Percentiles rank a stretch among this genome's conserved stretches.
phyloP scores from a whole-genome alignment of 441 rosid genomes.

The Croton setiger region DNA sequence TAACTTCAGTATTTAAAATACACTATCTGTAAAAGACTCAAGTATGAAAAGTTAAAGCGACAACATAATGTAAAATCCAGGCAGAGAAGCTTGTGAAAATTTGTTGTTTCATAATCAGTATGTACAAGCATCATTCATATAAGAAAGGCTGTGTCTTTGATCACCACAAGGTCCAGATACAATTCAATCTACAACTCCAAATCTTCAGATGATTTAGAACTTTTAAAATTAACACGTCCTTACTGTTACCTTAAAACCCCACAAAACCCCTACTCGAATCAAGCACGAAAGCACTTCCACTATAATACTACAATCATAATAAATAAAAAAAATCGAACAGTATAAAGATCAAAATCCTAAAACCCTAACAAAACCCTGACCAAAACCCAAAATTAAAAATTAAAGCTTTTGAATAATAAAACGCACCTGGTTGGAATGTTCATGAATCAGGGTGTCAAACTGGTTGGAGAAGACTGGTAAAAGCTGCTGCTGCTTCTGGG shows the following conservation, averaged over 20 bases:
- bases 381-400: background rate
- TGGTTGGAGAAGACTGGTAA: conserved; percentile 35
- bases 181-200: background rate
- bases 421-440: conserved; percentile 41
- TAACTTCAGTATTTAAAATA: background rate
- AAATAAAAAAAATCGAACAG: background rate
- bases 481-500: conserved; percentile 42
- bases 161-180: conserved; percentile 1
- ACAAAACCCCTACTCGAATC: background rate
- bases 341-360: conserved; percentile 4
- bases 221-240: background rate
- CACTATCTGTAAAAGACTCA: background rate
- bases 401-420: background rate
- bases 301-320: background rate
- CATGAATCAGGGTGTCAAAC: conserved; percentile 33
- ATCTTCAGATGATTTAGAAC: background rate
- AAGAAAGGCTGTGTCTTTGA: background rate
- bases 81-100: background rate
- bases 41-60: background rate
- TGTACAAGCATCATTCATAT: background rate
- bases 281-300: background rate
- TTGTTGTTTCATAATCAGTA: background rate
- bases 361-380: conserved; percentile 52
- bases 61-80: background rate
- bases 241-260: background rate